phyloP scores from a whole-genome alignment of 331 rosid genomes.

The Malus hybrid region DNA sequence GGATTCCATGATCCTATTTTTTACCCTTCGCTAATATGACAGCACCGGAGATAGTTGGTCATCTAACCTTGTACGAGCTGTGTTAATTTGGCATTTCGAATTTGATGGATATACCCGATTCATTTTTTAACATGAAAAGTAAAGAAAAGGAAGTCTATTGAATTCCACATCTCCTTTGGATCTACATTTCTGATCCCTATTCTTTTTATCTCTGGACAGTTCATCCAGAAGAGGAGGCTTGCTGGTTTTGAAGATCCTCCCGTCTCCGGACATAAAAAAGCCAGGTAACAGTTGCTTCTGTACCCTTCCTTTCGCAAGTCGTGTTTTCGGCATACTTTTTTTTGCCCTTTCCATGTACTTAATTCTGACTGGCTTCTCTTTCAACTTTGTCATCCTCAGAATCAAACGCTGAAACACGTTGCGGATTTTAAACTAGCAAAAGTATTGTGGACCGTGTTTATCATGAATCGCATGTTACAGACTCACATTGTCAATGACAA shows the following conservation, averaged over 20 bases:
- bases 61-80: neutral
- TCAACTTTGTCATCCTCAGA: neutral
- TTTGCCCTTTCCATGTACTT: neutral
- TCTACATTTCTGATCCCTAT: neutral
- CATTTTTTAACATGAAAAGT: neutral
- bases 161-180: neutral
- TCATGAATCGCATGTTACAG: neutral
- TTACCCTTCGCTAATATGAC: neutral
- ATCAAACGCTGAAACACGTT: neutral
- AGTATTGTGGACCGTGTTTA: neutral
- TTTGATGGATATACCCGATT: neutral
- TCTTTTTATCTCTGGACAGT: neutral
- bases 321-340: neutral
- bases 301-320: neutral
- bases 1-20: neutral
- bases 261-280: neutral
- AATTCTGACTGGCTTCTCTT: neutral
- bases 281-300: neutral
- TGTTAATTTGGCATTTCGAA: neutral
- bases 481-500: neutral
- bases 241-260: conserved; percentile 14
- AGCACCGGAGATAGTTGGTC: neutral
- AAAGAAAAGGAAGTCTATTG: neutral
- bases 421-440: neutral
- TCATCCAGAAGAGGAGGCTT: conserved; percentile 18